Percentiles rank a stretch among this genome's conserved stretches.
phyloP scores from a whole-genome alignment of 2,329 filamentous ascomycete species.

The Aspergillus sp. region DNA sequence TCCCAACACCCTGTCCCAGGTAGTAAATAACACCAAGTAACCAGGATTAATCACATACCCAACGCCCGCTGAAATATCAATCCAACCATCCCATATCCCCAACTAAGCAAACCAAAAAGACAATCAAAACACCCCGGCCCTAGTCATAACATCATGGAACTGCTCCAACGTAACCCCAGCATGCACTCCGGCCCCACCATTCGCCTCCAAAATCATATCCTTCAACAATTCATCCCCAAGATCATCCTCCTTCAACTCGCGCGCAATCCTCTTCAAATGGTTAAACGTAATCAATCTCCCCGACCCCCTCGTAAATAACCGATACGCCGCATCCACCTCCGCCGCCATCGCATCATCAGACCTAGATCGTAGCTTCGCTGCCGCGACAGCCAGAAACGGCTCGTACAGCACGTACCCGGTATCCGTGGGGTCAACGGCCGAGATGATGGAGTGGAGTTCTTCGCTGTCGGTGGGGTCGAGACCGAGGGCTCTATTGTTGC shows the following conservation, averaged over 20 bases:
- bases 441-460: conserved; percentile 75
- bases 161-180: conserved; percentile 74
- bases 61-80: conserved; percentile 11
- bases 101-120: conserved; percentile 30
- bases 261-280: conserved; percentile 76
- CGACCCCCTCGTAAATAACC: conserved; percentile 67
- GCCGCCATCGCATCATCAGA: conserved; percentile 57
- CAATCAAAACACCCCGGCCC: conserved; percentile 74
- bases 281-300: conserved; percentile 71
- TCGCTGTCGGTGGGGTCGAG: conserved; percentile 63
- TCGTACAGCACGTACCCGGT: conserved; percentile 77
- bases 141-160: conserved; percentile 81
- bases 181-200: conserved; percentile 71
- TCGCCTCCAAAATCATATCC: conserved; percentile 96
- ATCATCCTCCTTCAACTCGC: conserved; percentile 73
- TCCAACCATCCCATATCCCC: not conserved
- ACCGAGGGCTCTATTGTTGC: conserved; percentile 69
- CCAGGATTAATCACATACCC: not conserved
- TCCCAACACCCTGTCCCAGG: not conserved
- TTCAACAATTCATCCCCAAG: conserved; percentile 78
- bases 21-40: not conserved
- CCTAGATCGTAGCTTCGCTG: conserved; percentile 72
- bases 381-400: conserved; percentile 83
- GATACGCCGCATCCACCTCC: conserved; percentile 81
- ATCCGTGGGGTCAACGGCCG: conserved; percentile 78